Conservation (phyloP, 2,329 filamentous ascomycete species). For the Colletotrichum chlorophyti region DNA sequence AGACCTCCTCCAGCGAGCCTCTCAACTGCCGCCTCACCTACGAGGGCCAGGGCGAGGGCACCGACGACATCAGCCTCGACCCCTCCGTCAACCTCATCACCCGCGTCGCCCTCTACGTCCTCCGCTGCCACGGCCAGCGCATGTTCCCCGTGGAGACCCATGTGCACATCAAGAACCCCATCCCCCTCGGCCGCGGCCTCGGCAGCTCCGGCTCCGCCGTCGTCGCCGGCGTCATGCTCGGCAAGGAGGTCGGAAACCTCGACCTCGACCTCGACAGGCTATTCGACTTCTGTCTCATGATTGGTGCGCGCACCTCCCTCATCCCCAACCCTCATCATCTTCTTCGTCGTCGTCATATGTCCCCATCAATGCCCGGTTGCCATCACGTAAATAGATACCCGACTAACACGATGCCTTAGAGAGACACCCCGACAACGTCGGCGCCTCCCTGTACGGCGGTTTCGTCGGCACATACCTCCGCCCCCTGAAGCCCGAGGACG, state of each 20-base stretch:
- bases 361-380: too few relatives aligned
- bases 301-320: slow-evolving; percentile 67
- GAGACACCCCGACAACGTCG: slow-evolving; percentile 92
- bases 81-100: slow-evolving; percentile 93
- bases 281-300: slow-evolving; percentile 97
- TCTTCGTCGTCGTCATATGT: too few relatives aligned
- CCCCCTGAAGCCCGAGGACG: slow-evolving; percentile 87
- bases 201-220: slow-evolving; percentile 97
- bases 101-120: slow-evolving; percentile 89
- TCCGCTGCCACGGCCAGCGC: slow-evolving; percentile 88
- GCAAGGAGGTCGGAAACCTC: slow-evolving; percentile 85
- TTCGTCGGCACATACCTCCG: slow-evolving; percentile 98
- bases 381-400: too few relatives aligned
- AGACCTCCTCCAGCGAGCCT: slow-evolving; percentile 61
- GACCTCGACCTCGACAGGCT: slow-evolving; percentile 75
- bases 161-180: slow-evolving; percentile 94
- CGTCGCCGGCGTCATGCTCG: slow-evolving; percentile 92
- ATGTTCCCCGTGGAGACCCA: slow-evolving; percentile 85
- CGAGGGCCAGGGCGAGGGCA: slow-evolving; percentile 78
- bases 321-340: too few relatives aligned
- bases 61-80: slow-evolving; percentile 78
- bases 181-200: slow-evolving; percentile 88
- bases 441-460: slow-evolving; percentile 91
- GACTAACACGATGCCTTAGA: slow-evolving; percentile 51
- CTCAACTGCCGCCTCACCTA: slow-evolving; percentile 92